Percentiles rank a stretch among this genome's conserved stretches.
Conservation (phyloP, 2,329 filamentous ascomycete species). For the Fonsecaea erecta region DNA sequence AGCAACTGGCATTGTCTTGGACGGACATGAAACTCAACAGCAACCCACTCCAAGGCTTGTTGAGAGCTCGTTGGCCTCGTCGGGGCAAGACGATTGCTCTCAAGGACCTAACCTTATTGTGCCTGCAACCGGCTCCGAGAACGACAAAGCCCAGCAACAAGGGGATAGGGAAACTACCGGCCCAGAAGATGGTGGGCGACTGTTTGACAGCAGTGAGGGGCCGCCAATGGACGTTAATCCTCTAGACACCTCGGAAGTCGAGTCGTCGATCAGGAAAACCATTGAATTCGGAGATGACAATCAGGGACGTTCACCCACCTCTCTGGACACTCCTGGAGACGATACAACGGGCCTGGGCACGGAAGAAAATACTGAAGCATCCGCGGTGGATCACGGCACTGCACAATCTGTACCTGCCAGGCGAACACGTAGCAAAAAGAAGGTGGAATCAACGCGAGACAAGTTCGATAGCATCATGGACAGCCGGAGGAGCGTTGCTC, state of each 20-base stretch:
- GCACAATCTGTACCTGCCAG: conserved; percentile 6
- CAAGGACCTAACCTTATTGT: background rate
- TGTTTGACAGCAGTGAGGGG: background rate
- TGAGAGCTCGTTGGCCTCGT: background rate
- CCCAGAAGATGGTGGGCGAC: background rate
- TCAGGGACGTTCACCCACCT: background rate
- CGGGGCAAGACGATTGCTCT: background rate
- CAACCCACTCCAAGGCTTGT: background rate
- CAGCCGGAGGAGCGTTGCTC: conserved; percentile 25
- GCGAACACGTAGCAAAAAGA: conserved; percentile 13
- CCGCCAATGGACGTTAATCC: background rate
- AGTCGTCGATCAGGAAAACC: conserved; percentile 3
- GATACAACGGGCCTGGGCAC: background rate
- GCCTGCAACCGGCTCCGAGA: background rate
- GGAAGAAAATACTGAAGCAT: background rate
- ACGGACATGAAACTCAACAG: background rate
- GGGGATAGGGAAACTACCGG: background rate
- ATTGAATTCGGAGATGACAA: conserved; percentile 33
- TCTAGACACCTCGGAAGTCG: background rate
- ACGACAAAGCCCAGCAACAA: background rate
- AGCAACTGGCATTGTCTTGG: background rate
- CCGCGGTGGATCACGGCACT: background rate
- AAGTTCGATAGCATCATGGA: background rate
- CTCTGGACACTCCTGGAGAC: background rate
- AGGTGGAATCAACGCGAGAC: conserved; percentile 3